These are phyloP conservation scores for Lasiosphaeria ovina DNA, from an alignment of 495 filamentous ascomycete genomes.

Conservation along the genomic window DNA sequence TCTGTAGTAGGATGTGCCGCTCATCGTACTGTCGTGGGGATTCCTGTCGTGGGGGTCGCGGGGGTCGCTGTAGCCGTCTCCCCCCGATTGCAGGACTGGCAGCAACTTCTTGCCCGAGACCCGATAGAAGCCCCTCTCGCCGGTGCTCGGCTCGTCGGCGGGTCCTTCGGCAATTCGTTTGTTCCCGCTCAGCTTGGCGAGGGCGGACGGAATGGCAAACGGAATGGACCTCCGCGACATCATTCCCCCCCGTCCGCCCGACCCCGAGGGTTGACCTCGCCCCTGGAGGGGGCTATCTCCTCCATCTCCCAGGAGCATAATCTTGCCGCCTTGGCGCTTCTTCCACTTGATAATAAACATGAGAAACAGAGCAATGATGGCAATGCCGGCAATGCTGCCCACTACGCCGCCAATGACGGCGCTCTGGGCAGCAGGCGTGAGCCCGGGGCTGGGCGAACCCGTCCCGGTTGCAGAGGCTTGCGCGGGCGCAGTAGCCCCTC, in stretches of 20 bases:
- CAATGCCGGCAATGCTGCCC: conserved; percentile 62
- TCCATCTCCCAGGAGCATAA: conserved; percentile 32
- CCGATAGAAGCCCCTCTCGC: conserved; percentile 48
- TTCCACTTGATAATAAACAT: conserved; percentile 58
- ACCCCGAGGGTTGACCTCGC: conserved; percentile 17
- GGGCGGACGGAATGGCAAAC: conserved; percentile 55
- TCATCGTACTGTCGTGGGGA: conserved; percentile 45
- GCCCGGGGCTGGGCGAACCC: conserved; percentile 12
- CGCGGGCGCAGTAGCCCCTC: conserved; percentile 4
- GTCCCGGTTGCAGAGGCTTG: conserved; percentile 8
- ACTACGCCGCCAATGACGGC: conserved; percentile 64
- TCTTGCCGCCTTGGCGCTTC: conserved; percentile 39
- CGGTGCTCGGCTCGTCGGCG: conserved; percentile 39
- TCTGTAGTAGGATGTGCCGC: conserved; percentile 48
- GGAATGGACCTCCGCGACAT: conserved; percentile 49
- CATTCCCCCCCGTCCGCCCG: conserved; percentile 36
- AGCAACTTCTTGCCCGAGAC: conserved; percentile 72
- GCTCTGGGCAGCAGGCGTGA: conserved; percentile 31
- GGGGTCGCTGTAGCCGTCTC: conserved; percentile 65
- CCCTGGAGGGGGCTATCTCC: conserved; percentile 15
- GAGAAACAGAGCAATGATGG: conserved; percentile 54
- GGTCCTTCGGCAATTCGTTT: conserved; percentile 48
- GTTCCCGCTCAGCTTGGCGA: conserved; percentile 47
- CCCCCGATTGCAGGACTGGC: conserved; percentile 65
- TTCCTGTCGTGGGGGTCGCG: conserved; percentile 38